A percentile compares a stretch with the other conserved stretches of the same genome.
Evolutionary conservation across 2,329 filamentous ascomycete species (phyloP).

Genomic region (Cordyceps cicadae): DNA sequence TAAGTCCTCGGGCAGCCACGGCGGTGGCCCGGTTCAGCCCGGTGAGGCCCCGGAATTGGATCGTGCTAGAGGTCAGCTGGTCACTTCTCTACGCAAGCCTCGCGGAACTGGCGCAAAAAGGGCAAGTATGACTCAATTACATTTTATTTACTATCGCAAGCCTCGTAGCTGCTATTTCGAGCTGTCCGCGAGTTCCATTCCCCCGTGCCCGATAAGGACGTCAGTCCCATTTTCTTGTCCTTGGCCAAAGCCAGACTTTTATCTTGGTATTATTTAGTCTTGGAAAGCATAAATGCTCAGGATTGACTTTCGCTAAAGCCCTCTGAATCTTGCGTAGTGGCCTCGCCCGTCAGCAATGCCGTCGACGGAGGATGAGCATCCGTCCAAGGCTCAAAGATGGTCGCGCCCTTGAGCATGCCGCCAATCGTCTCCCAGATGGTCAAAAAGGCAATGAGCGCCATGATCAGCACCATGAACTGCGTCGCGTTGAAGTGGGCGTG

Average conservation of each 20-base stretch:
- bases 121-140: slow-evolving; percentile 8
- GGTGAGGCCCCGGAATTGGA: not conserved
- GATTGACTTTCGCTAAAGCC: slow-evolving; percentile 2
- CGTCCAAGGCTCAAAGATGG: slow-evolving; percentile 27
- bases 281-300: too few species aligned
- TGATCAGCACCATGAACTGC: slow-evolving; percentile 32
- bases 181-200: not conserved
- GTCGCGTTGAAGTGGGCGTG: slow-evolving; percentile 23
- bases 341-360: not conserved
- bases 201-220: not conserved
- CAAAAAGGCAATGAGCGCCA: slow-evolving; percentile 33
- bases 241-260: not conserved
- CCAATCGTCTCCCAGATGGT: slow-evolving; percentile 37
- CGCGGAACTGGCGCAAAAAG: not conserved
- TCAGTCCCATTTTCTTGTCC: not conserved
- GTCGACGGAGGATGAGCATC: slow-evolving; percentile 20
- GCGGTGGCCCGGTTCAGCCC: slow-evolving; percentile 1
- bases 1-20: not conserved
- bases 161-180: not conserved
- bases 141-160: not conserved
- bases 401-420: slow-evolving; percentile 22
- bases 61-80: not conserved
- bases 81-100: not conserved
- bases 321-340: slow-evolving; percentile 15
- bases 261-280: not conserved